phyloP scores from a whole-genome alignment of 1,284 basidiomycete genomes.

The Lentinus polychrous region DNA sequence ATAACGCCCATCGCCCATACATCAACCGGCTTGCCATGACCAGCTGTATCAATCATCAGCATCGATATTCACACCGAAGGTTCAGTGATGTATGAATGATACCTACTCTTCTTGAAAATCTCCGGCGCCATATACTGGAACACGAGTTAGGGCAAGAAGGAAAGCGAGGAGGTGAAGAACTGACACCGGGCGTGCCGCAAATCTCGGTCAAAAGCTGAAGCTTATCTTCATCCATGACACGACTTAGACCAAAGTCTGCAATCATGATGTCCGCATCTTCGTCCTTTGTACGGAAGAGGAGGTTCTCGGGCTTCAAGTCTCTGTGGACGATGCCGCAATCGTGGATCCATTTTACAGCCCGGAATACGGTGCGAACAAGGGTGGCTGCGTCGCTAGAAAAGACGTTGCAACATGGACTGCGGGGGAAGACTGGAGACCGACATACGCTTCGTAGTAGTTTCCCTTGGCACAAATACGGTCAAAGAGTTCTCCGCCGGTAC shows the following conservation, averaged over 20 bases:
- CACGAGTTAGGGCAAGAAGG: constrained; percentile 6
- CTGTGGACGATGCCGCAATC: constrained; percentile 93
- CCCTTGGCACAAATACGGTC: constrained; percentile 98
- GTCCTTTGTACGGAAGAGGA: constrained; percentile 85
- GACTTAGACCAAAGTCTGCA: constrained; percentile 92
- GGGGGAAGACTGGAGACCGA: constrained; percentile 10
- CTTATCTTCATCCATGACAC: constrained; percentile 88
- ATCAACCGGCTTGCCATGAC: constrained; percentile 94
- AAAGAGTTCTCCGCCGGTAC: constrained; percentile 96
- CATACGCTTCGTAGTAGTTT: constrained; percentile 90
- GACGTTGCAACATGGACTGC: constrained; percentile 5
- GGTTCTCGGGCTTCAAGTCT: constrained; percentile 97
- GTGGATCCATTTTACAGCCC: constrained; percentile 90
- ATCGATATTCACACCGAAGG: neutral
- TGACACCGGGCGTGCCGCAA: constrained; percentile 82
- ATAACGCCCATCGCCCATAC: constrained; percentile 98
- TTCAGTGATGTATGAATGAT: neutral
- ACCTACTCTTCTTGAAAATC: constrained; percentile 89
- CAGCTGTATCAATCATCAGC: constrained; percentile 43
- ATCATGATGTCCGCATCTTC: constrained; percentile 96
- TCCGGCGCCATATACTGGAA: constrained; percentile 94
- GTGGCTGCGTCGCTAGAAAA: constrained; percentile 76
- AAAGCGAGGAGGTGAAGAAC: constrained; percentile 17
- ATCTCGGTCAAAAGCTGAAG: constrained; percentile 88
- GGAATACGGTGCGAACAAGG: constrained; percentile 83